Percentiles rank a stretch among this genome's conserved stretches.
Conservation (phyloP, 352 stramenopile genomes). For the Globisporangium cederbergense region DNA sequence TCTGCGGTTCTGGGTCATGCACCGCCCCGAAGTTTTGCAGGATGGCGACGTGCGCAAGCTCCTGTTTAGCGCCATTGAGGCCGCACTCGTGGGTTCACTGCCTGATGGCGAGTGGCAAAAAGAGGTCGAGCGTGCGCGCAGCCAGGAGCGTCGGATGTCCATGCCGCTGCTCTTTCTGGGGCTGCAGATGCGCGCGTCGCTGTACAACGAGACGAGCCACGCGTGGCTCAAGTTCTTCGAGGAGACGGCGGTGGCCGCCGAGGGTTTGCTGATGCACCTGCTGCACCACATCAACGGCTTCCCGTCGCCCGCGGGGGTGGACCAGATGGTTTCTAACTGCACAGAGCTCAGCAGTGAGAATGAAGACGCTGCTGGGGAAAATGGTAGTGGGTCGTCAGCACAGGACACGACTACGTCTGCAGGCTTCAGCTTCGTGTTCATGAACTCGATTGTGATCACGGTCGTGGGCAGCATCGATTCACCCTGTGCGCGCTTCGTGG, state of each 20-base stretch:
- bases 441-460: constrained; percentile 85
- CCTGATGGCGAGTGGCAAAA: constrained; percentile 78
- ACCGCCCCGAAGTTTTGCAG: constrained; percentile 66
- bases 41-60: constrained; percentile 81
- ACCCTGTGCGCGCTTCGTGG: constrained; percentile 70
- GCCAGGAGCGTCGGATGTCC: constrained; percentile 60
- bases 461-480: constrained; percentile 81
- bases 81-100: constrained; percentile 75
- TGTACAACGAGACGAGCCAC: constrained; percentile 69
- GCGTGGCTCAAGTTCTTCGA: constrained; percentile 81
- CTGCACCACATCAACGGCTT: constrained; percentile 86
- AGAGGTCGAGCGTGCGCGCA: constrained; percentile 72
- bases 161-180: constrained; percentile 84
- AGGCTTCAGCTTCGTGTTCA: constrained; percentile 84
- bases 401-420: constrained; percentile 27
- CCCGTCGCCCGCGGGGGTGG: constrained; percentile 73
- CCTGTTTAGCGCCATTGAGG: constrained; percentile 83
- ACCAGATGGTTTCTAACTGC: constrained; percentile 83
- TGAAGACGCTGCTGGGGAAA: constrained; percentile 24
- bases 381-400: constrained; percentile 8
- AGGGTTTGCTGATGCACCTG: constrained; percentile 82
- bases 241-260: constrained; percentile 76
- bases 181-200: constrained; percentile 77
- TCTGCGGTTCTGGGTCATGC: constrained; percentile 83
- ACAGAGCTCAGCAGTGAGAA: constrained; percentile 55